These are phyloP conservation scores for Ceratonia siliqua DNA, from an alignment of 306 rosid genomes.

Conservation along the genomic window DNA sequence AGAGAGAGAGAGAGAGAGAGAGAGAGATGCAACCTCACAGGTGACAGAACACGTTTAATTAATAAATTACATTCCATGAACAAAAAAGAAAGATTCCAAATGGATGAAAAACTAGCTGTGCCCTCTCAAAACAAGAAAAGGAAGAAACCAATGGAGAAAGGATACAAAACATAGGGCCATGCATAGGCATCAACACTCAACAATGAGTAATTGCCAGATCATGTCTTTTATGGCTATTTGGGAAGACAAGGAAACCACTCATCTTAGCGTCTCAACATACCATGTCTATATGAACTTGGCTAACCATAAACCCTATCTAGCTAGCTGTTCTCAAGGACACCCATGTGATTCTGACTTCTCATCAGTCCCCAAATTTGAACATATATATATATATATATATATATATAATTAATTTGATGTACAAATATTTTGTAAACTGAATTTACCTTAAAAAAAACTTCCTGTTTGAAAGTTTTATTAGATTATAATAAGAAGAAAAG, in stretches of 20 bases:
- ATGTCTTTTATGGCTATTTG: slow-evolving; percentile 1
- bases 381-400: no score
- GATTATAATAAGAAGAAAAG: not conserved
- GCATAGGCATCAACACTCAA: not conserved
- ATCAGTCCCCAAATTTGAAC: no score
- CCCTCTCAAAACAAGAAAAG: not conserved
- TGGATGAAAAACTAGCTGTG: not conserved
- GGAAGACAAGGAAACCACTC: slow-evolving; percentile 5
- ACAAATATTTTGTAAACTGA: no score
- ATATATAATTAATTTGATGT: no score
- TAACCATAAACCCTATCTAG: slow-evolving; percentile 6
- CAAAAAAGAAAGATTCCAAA: no score
- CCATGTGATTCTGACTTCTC: slow-evolving; percentile 17
- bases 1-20: no score
- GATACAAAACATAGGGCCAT: not conserved
- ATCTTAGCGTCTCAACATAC: not conserved
- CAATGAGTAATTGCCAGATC: not conserved
- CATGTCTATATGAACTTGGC: not conserved
- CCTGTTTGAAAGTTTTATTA: not conserved
- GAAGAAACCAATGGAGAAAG: not conserved
- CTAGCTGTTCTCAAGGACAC: slow-evolving; percentile 3
- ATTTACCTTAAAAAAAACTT: not conserved
- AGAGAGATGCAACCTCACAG: no score
- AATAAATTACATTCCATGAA: no score
- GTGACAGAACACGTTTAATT: no score